These are phyloP conservation scores for Hypomontagnella monticulosa DNA, from an alignment of 495 filamentous ascomycete species.

Conservation along the genomic window DNA sequence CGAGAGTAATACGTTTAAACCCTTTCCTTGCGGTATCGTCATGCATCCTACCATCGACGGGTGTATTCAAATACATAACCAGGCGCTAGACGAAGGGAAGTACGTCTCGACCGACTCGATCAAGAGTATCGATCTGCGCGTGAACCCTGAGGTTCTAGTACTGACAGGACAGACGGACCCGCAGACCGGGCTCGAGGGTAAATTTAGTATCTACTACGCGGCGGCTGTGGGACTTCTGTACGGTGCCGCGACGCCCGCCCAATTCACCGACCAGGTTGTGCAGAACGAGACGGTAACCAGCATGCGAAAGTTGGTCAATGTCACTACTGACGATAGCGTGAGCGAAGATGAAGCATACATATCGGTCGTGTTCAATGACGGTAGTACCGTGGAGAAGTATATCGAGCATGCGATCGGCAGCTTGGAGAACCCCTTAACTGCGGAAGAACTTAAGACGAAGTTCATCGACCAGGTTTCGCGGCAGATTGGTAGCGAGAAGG, in stretches of 20 bases:
- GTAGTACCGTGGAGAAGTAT: slow-evolving; percentile 52
- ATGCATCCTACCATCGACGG: slow-evolving; percentile 65
- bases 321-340: slow-evolving; percentile 51
- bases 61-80: slow-evolving; percentile 55
- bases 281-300: slow-evolving; percentile 48
- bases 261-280: slow-evolving; percentile 61
- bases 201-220: slow-evolving; percentile 66
- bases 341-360: slow-evolving; percentile 56
- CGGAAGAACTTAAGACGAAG: slow-evolving; percentile 56
- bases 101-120: slow-evolving; percentile 45
- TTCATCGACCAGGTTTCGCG: slow-evolving; percentile 54
- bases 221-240: slow-evolving; percentile 60
- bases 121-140: slow-evolving; percentile 46
- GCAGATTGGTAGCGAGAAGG: slow-evolving; percentile 35
- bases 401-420: slow-evolving; percentile 63
- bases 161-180: slow-evolving; percentile 62
- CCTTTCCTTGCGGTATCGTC: slow-evolving; percentile 66
- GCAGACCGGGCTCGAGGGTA: slow-evolving; percentile 60
- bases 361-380: slow-evolving; percentile 48
- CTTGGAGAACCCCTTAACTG: slow-evolving; percentile 58
- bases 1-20: slow-evolving; percentile 63
- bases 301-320: slow-evolving; percentile 55
- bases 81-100: slow-evolving; percentile 44
- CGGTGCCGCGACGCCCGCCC: slow-evolving; percentile 59
- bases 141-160: slow-evolving; percentile 64